phyloP scores from a whole-genome alignment of 257 asterid species.

The Nicotiana benthamiana region DNA sequence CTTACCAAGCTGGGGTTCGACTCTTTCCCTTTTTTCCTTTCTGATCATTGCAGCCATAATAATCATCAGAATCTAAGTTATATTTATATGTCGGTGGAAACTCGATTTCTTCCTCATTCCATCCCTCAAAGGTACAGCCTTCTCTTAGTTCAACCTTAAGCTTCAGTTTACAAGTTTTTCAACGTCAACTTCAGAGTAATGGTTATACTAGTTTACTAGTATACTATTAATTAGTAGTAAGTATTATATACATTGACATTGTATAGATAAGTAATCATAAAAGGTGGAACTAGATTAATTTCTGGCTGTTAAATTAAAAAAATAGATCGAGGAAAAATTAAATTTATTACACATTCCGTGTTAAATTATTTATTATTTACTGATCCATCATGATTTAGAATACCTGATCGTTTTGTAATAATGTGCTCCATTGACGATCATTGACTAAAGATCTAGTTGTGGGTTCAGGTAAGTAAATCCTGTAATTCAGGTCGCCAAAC shows the following conservation, averaged over 20 bases:
- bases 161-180: constrained; percentile 26
- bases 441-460: constrained; percentile 47
- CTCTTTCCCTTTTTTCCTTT: constrained; percentile 25
- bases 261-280: no score
- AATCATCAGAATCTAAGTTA: constrained; percentile 38
- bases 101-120: constrained; percentile 51
- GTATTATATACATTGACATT: no score
- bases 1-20: constrained; percentile 65
- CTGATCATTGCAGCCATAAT: constrained; percentile 37
- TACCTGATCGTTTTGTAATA: constrained; percentile 53
- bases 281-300: no score
- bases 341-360: no score
- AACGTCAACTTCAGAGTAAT: not conserved
- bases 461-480: constrained; percentile 51
- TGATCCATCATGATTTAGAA: not conserved
- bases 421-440: constrained; percentile 38
- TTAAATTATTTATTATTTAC: no score
- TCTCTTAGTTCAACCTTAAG: constrained; percentile 46
- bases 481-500: constrained; percentile 68
- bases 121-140: constrained; percentile 45
- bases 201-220: no score
- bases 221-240: no score
- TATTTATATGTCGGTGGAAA: constrained; percentile 66
- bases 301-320: no score
- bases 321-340: no score